A percentile compares a stretch with the other conserved stretches of the same genome.
Evolutionary conservation across 1,284 basidiomycete species (phyloP).

Genomic region (Microbotryomycetes sp.): DNA sequence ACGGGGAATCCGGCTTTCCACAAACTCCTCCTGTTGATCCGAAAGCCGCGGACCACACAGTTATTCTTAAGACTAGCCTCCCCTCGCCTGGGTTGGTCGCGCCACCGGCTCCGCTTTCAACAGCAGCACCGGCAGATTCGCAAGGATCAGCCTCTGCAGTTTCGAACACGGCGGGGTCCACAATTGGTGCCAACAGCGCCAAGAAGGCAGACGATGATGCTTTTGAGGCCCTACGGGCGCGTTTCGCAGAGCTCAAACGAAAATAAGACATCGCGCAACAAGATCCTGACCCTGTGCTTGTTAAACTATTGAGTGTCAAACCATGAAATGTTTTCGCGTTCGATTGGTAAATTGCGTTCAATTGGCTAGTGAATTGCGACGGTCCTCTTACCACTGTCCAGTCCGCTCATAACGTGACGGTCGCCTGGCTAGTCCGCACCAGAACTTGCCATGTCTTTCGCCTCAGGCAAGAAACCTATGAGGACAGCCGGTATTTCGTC

Average conservation of each 20-base stretch:
- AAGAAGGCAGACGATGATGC: slow-evolving; percentile 52
- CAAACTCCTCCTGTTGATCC: slow-evolving; percentile 21
- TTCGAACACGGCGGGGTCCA: slow-evolving; percentile 24
- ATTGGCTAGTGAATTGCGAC: too few species aligned
- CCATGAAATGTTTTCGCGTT: too few species aligned
- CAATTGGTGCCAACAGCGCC: slow-evolving; percentile 36
- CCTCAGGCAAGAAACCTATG: neutral
- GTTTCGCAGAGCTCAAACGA: slow-evolving; percentile 74
- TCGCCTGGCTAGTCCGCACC: too few species aligned
- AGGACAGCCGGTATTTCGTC: neutral
- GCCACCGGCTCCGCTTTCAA: neutral
- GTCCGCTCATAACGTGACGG: too few species aligned
- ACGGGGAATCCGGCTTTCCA: slow-evolving; percentile 12
- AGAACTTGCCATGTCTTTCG: neutral
- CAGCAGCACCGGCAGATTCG: neutral
- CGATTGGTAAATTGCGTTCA: too few species aligned
- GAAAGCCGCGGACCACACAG: neutral
- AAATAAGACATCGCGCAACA: too few species aligned
- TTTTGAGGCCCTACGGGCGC: slow-evolving; percentile 59
- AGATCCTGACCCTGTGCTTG: too few species aligned
- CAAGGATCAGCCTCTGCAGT: neutral
- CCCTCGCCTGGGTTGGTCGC: slow-evolving; percentile 1
- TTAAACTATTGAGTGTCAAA: too few species aligned
- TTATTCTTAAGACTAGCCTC: slow-evolving; percentile 18
- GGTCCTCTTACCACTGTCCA: too few species aligned